phyloP scores from a whole-genome alignment of 768 basidiomycete genomes.

The Fibroporia radiculosa region DNA sequence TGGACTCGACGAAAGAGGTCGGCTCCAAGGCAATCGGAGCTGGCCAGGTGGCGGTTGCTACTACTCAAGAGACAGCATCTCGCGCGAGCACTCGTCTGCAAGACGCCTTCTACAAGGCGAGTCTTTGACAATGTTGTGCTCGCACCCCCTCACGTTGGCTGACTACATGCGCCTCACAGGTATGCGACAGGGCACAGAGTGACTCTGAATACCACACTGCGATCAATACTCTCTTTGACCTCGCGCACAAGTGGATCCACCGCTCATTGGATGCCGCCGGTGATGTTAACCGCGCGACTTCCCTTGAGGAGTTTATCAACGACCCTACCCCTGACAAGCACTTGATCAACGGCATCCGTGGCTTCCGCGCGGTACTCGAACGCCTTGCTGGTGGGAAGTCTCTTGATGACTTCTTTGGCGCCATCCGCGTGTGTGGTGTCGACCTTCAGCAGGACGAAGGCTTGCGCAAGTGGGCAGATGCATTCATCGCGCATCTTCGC shows the following conservation, averaged over 20 bases:
- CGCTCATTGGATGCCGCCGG: constrained; percentile 42
- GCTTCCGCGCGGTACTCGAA: constrained; percentile 34
- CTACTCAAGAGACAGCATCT: constrained; percentile 37
- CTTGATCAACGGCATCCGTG: constrained; percentile 41
- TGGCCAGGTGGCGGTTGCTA: constrained; percentile 34
- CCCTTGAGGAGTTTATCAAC: constrained; percentile 47
- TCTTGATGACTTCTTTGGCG: constrained; percentile 39
- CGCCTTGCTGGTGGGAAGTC: constrained; percentile 45
- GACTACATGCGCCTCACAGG: constrained; percentile 27
- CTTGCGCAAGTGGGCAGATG: constrained; percentile 47
- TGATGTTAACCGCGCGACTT: constrained; percentile 33
- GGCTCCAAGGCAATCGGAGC: constrained; percentile 53
- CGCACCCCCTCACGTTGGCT: neutral
- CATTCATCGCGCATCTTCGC: constrained; percentile 40
- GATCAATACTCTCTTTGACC: constrained; percentile 48
- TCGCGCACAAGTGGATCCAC: constrained; percentile 51
- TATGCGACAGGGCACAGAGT: constrained; percentile 56
- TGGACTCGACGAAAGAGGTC: constrained; percentile 54
- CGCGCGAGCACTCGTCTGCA: constrained; percentile 35
- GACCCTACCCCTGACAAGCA: constrained; percentile 62
- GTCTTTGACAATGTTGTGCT: constrained; percentile 1
- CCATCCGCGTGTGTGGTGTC: constrained; percentile 34
- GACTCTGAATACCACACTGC: constrained; percentile 53
- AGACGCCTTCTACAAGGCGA: constrained; percentile 47
- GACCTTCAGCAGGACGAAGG: constrained; percentile 47